Conservation (phyloP, 345 rosid genomes). For the Populus pruinosa region DNA sequence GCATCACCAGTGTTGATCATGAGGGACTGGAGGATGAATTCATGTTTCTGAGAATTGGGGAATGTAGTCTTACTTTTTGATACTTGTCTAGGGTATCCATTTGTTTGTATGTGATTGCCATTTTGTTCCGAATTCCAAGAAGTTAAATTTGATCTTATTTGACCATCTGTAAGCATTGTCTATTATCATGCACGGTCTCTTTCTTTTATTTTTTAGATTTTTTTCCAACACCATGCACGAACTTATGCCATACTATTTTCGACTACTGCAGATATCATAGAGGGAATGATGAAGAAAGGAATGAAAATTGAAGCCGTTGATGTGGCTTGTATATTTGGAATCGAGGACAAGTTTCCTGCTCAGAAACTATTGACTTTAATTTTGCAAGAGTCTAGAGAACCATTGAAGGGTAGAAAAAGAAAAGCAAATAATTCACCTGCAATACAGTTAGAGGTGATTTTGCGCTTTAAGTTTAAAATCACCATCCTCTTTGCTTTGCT, state of each 20-base stretch:
- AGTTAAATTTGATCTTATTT: background rate
- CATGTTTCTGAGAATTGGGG: background rate
- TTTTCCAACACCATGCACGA: background rate
- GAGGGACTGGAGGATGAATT: background rate
- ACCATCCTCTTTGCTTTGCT: background rate
- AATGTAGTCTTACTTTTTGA: background rate
- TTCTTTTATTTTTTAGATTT: background rate
- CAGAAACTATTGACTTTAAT: slow-evolving; percentile 43
- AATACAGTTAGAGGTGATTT: slow-evolving; percentile 35
- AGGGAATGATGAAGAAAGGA: slow-evolving; percentile 46
- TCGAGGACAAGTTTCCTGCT: slow-evolving; percentile 59
- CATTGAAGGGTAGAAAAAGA: slow-evolving; percentile 38
- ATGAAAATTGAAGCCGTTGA: slow-evolving; percentile 63
- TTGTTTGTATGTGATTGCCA: background rate
- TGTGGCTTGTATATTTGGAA: slow-evolving; percentile 43
- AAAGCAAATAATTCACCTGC: slow-evolving; percentile 32
- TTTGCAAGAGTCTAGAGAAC: slow-evolving; percentile 48
- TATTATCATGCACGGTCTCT: background rate
- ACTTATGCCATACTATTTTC: slow-evolving; percentile 3
- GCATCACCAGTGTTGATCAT: background rate
- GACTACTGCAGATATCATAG: slow-evolving; percentile 47
- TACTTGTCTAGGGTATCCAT: background rate
- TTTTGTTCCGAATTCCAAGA: background rate
- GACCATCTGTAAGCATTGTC: background rate
- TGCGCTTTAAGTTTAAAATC: background rate